Evolutionary conservation across 352 stramenopile genomes (phyloP).

Genomic region (Saprolegnia diclina): DNA sequence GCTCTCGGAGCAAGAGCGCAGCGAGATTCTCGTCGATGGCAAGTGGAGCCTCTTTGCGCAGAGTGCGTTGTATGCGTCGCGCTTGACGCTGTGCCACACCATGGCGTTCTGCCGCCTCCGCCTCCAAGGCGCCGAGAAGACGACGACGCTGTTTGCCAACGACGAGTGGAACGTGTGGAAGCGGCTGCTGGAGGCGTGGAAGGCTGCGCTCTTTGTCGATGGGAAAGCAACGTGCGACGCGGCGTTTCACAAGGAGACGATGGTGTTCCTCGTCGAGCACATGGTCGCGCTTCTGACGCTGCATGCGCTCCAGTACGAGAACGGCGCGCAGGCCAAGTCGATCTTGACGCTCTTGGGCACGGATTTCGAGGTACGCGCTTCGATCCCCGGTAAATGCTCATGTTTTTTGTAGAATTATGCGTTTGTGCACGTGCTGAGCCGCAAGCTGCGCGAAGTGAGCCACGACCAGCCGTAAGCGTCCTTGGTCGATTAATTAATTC

Average conservation of each 20-base stretch:
- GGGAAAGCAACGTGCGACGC: constrained; percentile 55
- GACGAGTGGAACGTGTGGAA: constrained; percentile 6
- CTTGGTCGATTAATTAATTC: not conserved
- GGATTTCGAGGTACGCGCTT: constrained; percentile 20
- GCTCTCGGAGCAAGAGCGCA: constrained; percentile 49
- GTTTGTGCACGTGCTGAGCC: constrained; percentile 9
- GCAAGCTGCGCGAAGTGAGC: constrained; percentile 19
- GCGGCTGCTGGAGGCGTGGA: constrained; percentile 47
- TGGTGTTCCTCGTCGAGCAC: constrained; percentile 74
- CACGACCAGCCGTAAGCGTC: not conserved
- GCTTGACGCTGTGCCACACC: constrained; percentile 76
- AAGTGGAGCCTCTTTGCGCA: constrained; percentile 47
- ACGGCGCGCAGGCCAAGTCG: constrained; percentile 33
- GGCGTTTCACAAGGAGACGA: constrained; percentile 71
- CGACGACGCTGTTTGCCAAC: constrained; percentile 42
- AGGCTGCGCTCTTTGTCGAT: constrained; percentile 54
- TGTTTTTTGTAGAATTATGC: constrained; percentile 5
- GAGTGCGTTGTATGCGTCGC: constrained; percentile 71
- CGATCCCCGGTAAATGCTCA: no score
- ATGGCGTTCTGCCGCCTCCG: constrained; percentile 65
- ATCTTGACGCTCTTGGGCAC: constrained; percentile 11
- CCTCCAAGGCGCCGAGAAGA: constrained; percentile 52
- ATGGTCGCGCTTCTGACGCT: constrained; percentile 62
- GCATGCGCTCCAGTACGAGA: constrained; percentile 63
- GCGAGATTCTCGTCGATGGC: constrained; percentile 26